Base-by-base conservation (phyloP, 1,139 yeast genomes). In the Pichia sp. region DNA sequence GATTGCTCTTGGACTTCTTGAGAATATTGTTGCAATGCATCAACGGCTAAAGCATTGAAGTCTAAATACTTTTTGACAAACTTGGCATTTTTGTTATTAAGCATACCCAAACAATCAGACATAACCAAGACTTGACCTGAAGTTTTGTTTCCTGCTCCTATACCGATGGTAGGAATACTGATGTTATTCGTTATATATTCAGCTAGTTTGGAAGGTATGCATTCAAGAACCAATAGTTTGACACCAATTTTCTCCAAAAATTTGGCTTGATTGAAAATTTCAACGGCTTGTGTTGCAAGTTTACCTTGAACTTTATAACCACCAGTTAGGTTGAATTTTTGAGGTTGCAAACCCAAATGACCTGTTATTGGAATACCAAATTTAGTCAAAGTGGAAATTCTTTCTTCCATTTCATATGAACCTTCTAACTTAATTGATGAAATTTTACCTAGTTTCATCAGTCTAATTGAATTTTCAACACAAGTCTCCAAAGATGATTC, bases 271-370 rank as follows among this genome's bases (percentile, higher is more conserved):
- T 77, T 67, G 43, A 74, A 71, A 3, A 90, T 68, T n/a, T 72
- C 65, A 11, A 71, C 46, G 0, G 95, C 95, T 36, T 73, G 69
- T 1, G 64, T 64, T 0, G 73, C 71, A 0, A 72, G 69, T 60
- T 66, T 75, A 0, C 95, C 97, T 62, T 92, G 98, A 3, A 86
- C 81, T 61, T 78, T 83, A 65, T 83, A 92, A 0, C 98, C 98
- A 23, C 97, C 94, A 27, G 85, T 59, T 0, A 86, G 62, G 52
- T 86, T 79, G 52, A 81, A 81, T 42, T 86, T 73, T 61, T 92
- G 98, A 2, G 98, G 98, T 6, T 95, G 86, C 37, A 92, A 69
- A 0, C 98, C 98, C 33, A 86, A 77, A 62, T 92, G 98, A 2
- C 95, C 97, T 69, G 88, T 75, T 1, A 90, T 90, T 0, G 97